phyloP scores from a whole-genome alignment of 164 flowering plant genomes.

The Berberis vulgaris region DNA sequence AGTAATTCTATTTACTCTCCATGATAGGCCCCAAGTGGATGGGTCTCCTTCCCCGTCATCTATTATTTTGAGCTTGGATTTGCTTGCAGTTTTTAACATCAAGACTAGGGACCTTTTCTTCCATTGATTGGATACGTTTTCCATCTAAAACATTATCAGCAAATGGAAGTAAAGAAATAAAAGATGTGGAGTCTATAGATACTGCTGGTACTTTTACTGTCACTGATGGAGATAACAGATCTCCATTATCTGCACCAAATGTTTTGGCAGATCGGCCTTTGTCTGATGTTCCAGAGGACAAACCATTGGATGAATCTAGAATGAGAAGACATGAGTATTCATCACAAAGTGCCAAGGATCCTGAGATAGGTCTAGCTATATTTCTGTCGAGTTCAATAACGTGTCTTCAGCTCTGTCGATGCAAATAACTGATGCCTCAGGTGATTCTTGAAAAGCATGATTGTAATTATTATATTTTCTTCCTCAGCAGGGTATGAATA shows the following conservation, averaged over 20 bases:
- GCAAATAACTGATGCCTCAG: slow-evolving; percentile 4
- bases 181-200: slow-evolving; percentile 17
- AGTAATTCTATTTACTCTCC: slow-evolving; percentile 79
- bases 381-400: background rate
- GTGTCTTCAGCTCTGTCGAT: background rate
- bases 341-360: slow-evolving; percentile 8
- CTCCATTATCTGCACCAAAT: slow-evolving; percentile 14
- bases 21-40: slow-evolving; percentile 91
- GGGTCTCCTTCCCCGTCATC: slow-evolving; percentile 89
- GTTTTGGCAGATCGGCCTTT: slow-evolving; percentile 11
- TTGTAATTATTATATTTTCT: slow-evolving; percentile 8
- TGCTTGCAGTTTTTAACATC: slow-evolving; percentile 65
- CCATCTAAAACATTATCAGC: slow-evolving; percentile 12
- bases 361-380: slow-evolving; percentile 12
- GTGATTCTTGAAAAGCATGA: slow-evolving; percentile 17
- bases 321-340: slow-evolving; percentile 8
- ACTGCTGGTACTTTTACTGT: slow-evolving; percentile 15
- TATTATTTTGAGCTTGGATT: slow-evolving; percentile 62
- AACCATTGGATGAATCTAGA: slow-evolving; percentile 27
- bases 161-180: slow-evolving; percentile 18
- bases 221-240: slow-evolving; percentile 20
- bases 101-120: slow-evolving; percentile 30
- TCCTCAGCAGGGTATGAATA: slow-evolving; percentile 32
- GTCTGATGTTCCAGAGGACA: slow-evolving; percentile 38
- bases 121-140: slow-evolving; percentile 56